phyloP scores from a whole-genome alignment of 331 rosid genomes.

The Acacia pycnantha region DNA sequence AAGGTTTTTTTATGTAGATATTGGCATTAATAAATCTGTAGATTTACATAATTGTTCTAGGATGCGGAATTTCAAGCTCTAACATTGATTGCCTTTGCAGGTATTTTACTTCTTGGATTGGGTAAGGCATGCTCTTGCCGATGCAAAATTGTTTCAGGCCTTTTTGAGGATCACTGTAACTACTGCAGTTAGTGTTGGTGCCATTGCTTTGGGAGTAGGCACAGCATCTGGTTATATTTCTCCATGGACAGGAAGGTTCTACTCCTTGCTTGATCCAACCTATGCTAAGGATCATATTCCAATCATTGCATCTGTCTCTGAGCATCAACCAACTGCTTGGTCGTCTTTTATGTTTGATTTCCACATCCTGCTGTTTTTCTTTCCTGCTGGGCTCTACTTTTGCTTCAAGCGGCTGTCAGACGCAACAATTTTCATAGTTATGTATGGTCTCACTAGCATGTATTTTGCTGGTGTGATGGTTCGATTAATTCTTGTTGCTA shows the following conservation, averaged over 20 bases:
- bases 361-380: conserved; percentile 88
- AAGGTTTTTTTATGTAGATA: background rate
- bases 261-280: conserved; percentile 97
- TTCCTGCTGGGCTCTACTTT: conserved; percentile 98
- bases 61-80: conserved; percentile 20
- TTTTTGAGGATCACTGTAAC: conserved; percentile 94
- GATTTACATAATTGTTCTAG: conserved; percentile 5
- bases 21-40: background rate
- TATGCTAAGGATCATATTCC: conserved; percentile 99
- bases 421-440: conserved; percentile 90
- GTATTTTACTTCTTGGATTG: conserved; percentile 92
- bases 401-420: conserved; percentile 98
- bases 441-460: conserved; percentile 99
- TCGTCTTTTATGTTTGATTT: conserved; percentile 99
- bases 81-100: conserved; percentile 43
- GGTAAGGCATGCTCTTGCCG: conserved; percentile 83
- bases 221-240: conserved; percentile 97
- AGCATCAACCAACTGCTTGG: conserved; percentile 99
- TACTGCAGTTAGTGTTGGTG: conserved; percentile 71
- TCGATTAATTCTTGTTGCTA: conserved; percentile 96
- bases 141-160: conserved; percentile 77
- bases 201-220: conserved; percentile 92
- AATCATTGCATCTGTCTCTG: conserved; percentile 97
- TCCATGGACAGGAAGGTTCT: conserved; percentile 98
- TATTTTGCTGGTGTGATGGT: conserved; percentile 99